Base-by-base conservation (phyloP, 306 rosid genomes). In the Vicia faba region DNA sequence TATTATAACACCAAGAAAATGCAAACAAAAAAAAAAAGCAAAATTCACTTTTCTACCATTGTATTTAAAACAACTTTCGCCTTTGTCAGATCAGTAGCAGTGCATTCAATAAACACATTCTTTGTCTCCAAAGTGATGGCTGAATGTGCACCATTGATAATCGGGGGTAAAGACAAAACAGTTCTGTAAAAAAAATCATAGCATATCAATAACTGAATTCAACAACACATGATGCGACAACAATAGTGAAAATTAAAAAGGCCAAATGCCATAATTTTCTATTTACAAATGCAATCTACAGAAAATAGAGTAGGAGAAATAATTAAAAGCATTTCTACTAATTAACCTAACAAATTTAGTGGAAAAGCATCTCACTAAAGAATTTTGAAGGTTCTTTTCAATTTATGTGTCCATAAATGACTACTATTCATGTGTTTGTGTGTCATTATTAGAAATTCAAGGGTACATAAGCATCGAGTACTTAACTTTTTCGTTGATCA, bases 71-170 rank as follows among this genome's bases (percentile, higher is more conserved):
- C 98, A 69, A 86, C 82, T 61, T 93, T 93, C 10, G 98, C 98
- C 82, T 93, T 93, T 31, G 97, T 93, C 73, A 88, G 81, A 80
- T 93, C 98, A 69, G 98, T 89, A 10, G 98, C 98, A 13, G 98
- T 93, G 73, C 98, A 93, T 84, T 93, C 98, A 73, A 93, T 82
- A 40, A 89, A 84, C 19, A 93, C 87, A 35, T 84, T 89, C 87
- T 83, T 89, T 2, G 97, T 93, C 85, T 88, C 88, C 69, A 89
- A 69, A 62, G 88, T 84, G 75, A 93, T 89, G 64, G 98, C 98
- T 11, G 98, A 89, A 73, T 86, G 96, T 12, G 97, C 96, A 66
- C 97, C 87, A 78, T 93, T 93, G 35, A 93, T 93, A 61, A 93
- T 89, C 41, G 98, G 98, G 10, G 98, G 98, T 41, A 93, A 70